A percentile compares a stretch with the other conserved stretches of the same genome.
phyloP scores from a whole-genome alignment of 352 stramenopile species.

The Saprolegnia parasitica region DNA sequence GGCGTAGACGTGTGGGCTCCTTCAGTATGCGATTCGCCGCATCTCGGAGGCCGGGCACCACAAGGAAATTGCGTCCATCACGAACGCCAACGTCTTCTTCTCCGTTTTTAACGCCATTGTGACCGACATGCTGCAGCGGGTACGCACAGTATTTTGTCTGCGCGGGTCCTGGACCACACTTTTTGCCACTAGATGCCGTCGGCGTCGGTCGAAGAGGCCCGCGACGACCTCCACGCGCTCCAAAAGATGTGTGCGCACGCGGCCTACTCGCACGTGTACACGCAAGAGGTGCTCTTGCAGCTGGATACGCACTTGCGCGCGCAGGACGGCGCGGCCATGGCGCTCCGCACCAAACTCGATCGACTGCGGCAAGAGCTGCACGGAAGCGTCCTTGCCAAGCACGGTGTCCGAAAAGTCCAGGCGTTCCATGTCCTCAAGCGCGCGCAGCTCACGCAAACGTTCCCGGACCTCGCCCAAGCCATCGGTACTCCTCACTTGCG shows the following conservation, averaged over 20 bases:
- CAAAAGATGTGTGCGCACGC: slow-evolving; percentile 84
- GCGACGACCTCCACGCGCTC: slow-evolving; percentile 62
- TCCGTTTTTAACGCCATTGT: slow-evolving; percentile 80
- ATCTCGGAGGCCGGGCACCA: slow-evolving; percentile 83
- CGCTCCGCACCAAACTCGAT: slow-evolving; percentile 64
- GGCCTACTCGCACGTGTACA: slow-evolving; percentile 78
- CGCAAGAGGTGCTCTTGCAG: slow-evolving; percentile 67
- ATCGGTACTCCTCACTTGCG: neutral
- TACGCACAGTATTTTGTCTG: too few relatives aligned
- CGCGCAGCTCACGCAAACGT: neutral
- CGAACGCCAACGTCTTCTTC: slow-evolving; percentile 80
- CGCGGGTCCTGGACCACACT: too few relatives aligned
- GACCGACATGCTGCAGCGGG: slow-evolving; percentile 65
- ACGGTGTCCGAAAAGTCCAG: slow-evolving; percentile 57
- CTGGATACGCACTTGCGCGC: slow-evolving; percentile 31
- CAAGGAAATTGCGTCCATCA: slow-evolving; percentile 84
- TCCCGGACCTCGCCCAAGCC: slow-evolving; percentile 18
- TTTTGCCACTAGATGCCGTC: slow-evolving; percentile 66
- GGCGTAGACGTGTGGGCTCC: slow-evolving; percentile 76
- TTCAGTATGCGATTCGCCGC: slow-evolving; percentile 80
- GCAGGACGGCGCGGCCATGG: slow-evolving; percentile 42
- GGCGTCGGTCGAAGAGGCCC: slow-evolving; percentile 68
- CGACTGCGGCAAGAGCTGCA: slow-evolving; percentile 74
- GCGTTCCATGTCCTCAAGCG: slow-evolving; percentile 48
- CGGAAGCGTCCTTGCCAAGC: slow-evolving; percentile 53